Evolutionary conservation across 768 basidiomycete genomes (phyloP), one percentile per base, ranked within the genome.

Genomic region (Termitomyces bulborhizus): DNA sequence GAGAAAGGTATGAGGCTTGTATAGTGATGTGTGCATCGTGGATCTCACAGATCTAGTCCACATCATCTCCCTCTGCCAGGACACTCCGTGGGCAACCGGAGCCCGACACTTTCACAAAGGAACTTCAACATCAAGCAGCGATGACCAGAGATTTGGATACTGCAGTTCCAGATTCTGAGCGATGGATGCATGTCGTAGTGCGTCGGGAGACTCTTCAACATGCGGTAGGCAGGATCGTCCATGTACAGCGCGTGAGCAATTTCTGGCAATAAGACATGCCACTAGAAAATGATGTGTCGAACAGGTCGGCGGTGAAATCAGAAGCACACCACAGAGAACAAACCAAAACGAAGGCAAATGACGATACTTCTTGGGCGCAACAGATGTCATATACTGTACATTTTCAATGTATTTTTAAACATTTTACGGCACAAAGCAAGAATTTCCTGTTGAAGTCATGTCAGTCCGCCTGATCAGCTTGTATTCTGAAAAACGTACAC

Each of bases 121-220:
- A 57, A 29, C 48, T 61, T 37, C 62, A 61, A 55, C 47, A 53
- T n/a, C 50, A 51, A 46, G 57, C 50, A 2, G 29, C 24, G 12
- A 55, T 45, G n/a, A 56, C 40, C 24, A 62, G 52, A 55, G 58
- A 49, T 46, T 41, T 40, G 31, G 58, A 56, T 21, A 24, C 36
- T 7, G 40, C 29, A 24, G 3, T 55, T 31, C 44, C 49, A 9
- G 55, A 37, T 24, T 61, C 60, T 24, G 65, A 66, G 34, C 57
- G 63, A 48, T 70, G 67, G 70, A 69, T 69, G 63, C 62, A 63
- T 41, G 62, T 69, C 27, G 69, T 71, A 36, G 57, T 60, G 31
- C 63, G 66, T 16, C 63, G 68, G 46, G 67, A 71, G 49, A 68
- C 60, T 34, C 47, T 70, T 3, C 60, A 50, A 24, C 65, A 59